Evolutionary conservation across 352 stramenopile genomes (phyloP).

Genomic region (Phytophthora pluvialis): DNA sequence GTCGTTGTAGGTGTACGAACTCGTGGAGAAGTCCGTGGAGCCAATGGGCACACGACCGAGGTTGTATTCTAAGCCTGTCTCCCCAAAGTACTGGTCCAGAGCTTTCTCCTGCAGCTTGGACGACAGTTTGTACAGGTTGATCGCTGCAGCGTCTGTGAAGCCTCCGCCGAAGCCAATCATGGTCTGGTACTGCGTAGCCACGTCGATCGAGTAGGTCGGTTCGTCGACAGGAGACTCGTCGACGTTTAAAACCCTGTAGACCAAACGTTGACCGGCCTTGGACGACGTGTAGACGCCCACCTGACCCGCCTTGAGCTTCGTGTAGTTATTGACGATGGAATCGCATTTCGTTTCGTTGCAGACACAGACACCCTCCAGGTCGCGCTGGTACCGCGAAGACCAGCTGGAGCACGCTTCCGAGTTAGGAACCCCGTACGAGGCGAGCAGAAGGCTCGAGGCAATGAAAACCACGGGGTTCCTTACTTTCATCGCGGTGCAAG

Average conservation of each 20-base stretch:
- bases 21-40: slow-evolving; percentile 83
- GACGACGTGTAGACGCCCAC: slow-evolving; percentile 46
- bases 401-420: not conserved
- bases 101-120: slow-evolving; percentile 56
- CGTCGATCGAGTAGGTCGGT: slow-evolving; percentile 49
- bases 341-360: slow-evolving; percentile 6
- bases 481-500: not conserved
- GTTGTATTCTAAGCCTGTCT: slow-evolving; percentile 77
- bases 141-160: slow-evolving; percentile 74
- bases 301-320: slow-evolving; percentile 33
- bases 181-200: slow-evolving; percentile 59
- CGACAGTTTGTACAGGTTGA: slow-evolving; percentile 50
- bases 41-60: slow-evolving; percentile 82
- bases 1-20: slow-evolving; percentile 85
- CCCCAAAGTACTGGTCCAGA: slow-evolving; percentile 76
- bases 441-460: not conserved
- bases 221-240: slow-evolving; percentile 18
- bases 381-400: not conserved
- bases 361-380: slow-evolving; percentile 1
- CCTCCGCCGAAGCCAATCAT: slow-evolving; percentile 89
- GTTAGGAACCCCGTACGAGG: not conserved
- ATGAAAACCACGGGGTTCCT: not conserved
- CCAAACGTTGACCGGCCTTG: slow-evolving; percentile 46
- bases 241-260: slow-evolving; percentile 31
- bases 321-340: slow-evolving; percentile 26